Evolutionary conservation across 805 yeast species (phyloP).

Genomic region (Schwanniomyces yamadae): DNA sequence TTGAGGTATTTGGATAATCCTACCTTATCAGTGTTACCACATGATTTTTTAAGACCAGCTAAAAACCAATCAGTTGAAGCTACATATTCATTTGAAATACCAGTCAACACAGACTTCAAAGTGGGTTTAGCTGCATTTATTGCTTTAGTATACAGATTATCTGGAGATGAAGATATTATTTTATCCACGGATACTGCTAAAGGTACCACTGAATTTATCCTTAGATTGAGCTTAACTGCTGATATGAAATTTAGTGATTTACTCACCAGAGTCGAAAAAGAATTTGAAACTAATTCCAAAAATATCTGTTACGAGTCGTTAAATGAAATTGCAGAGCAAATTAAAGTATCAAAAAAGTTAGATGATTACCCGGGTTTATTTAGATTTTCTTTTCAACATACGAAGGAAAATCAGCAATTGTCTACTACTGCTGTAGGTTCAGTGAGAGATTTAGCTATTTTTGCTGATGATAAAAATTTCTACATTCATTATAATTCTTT

Average conservation of each 20-base stretch:
- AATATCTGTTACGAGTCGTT: conserved; percentile 46
- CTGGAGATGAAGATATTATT: conserved; percentile 95
- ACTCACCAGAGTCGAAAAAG: conserved; percentile 41
- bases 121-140: conserved; percentile 66
- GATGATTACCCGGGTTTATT: conserved; percentile 64
- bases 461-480: conserved; percentile 30
- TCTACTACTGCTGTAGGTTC: conserved; percentile 52
- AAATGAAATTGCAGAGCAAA: conserved; percentile 52
- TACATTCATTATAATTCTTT: conserved; percentile 70
- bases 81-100: conserved; percentile 26
- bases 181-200: conserved; percentile 59
- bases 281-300: conserved; percentile 34
- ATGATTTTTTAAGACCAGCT: conserved; percentile 79
- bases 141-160: conserved; percentile 69
- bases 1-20: conserved; percentile 66
- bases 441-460: conserved; percentile 64
- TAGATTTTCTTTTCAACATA: conserved; percentile 57
- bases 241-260: conserved; percentile 54
- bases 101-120: conserved; percentile 34
- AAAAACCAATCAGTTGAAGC: conserved; percentile 69
- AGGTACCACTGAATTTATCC: conserved; percentile 47
- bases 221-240: conserved; percentile 62
- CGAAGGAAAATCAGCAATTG: conserved; percentile 38
- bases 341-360: conserved; percentile 49
- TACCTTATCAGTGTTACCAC: conserved; percentile 83